Percentiles rank a stretch among this genome's conserved stretches.
Conservation (phyloP, 192 early-diverging fungal genomes). For the Coemansia sp. region DNA sequence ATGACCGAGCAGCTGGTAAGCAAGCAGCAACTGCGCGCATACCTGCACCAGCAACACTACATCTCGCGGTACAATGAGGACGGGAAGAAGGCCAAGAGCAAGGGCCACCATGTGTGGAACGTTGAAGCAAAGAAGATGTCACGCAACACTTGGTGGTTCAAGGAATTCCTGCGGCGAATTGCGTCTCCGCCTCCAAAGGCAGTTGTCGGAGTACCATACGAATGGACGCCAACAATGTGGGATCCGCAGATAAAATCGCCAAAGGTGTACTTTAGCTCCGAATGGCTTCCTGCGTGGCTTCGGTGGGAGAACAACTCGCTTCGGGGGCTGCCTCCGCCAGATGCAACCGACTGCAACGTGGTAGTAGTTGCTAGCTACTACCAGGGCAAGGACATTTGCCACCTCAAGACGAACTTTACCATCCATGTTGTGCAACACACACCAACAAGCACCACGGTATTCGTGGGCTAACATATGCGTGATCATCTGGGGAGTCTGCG, state of each 20-base stretch:
- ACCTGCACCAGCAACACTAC: conserved; percentile 73
- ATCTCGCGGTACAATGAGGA: conserved; percentile 82
- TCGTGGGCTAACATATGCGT: conserved; percentile 19
- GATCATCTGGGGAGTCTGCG: too few relatives aligned
- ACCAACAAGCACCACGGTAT: conserved; percentile 30
- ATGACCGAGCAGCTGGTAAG: conserved; percentile 66
- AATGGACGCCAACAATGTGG: conserved; percentile 71
- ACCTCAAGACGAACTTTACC: conserved; percentile 45
- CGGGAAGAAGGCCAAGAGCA: conserved; percentile 77
- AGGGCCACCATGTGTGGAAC: conserved; percentile 81
- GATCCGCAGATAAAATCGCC: conserved; percentile 76
- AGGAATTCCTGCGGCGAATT: conserved; percentile 71
- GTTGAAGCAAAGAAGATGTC: conserved; percentile 76
- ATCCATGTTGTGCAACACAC: conserved; percentile 45
- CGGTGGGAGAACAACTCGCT: conserved; percentile 74
- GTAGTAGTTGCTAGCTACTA: conserved; percentile 68
- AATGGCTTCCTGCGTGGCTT: conserved; percentile 72
- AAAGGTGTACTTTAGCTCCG: conserved; percentile 69
- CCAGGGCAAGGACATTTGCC: conserved; percentile 56
- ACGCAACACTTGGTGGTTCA: conserved; percentile 68
- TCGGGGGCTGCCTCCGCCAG: conserved; percentile 61
- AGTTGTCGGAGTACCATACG: conserved; percentile 62
- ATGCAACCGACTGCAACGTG: conserved; percentile 62
- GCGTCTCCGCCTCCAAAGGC: conserved; percentile 68
- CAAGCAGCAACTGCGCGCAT: conserved; percentile 68